phyloP scores from a whole-genome alignment of 495 filamentous ascomycete genomes.

The Thozetella sp. region DNA sequence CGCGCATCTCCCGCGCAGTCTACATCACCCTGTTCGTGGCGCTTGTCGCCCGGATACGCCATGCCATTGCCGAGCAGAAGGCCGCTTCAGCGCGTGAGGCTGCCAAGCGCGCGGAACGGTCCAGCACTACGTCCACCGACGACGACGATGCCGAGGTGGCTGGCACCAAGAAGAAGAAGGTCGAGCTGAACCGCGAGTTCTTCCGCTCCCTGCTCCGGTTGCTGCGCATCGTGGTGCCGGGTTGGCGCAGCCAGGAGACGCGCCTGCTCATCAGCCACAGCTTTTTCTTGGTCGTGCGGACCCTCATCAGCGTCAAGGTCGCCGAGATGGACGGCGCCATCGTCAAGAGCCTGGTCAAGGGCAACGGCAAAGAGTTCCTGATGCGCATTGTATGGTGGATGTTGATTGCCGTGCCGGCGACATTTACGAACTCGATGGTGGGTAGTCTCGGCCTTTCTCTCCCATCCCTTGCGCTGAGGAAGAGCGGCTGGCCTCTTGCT shows the following conservation, averaged over 20 bases:
- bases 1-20: conserved; percentile 84
- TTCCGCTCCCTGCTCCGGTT: conserved; percentile 81
- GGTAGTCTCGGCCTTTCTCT: conserved; percentile 22
- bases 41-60: conserved; percentile 84
- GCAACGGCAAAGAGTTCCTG: conserved; percentile 89
- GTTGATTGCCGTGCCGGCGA: conserved; percentile 94
- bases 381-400: conserved; percentile 96
- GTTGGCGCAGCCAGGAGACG: conserved; percentile 86
- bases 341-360: conserved; percentile 87
- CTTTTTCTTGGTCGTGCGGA: conserved; percentile 79
- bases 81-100: conserved; percentile 76
- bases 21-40: conserved; percentile 92
- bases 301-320: conserved; percentile 91
- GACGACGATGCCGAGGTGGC: conserved; percentile 29
- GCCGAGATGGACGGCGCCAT: conserved; percentile 93
- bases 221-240: conserved; percentile 85
- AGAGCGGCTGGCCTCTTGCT: not conserved
- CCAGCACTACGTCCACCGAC: conserved; percentile 52
- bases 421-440: conserved; percentile 99
- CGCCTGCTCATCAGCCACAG: conserved; percentile 83
- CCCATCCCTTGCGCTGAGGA: not conserved
- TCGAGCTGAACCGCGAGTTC: conserved; percentile 94
- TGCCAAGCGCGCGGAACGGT: conserved; percentile 56
- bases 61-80: conserved; percentile 92
- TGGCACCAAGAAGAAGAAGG: conserved; percentile 68